phyloP scores from a whole-genome alignment of 257 asterid genomes.

The Solanum corneliomulleri region DNA sequence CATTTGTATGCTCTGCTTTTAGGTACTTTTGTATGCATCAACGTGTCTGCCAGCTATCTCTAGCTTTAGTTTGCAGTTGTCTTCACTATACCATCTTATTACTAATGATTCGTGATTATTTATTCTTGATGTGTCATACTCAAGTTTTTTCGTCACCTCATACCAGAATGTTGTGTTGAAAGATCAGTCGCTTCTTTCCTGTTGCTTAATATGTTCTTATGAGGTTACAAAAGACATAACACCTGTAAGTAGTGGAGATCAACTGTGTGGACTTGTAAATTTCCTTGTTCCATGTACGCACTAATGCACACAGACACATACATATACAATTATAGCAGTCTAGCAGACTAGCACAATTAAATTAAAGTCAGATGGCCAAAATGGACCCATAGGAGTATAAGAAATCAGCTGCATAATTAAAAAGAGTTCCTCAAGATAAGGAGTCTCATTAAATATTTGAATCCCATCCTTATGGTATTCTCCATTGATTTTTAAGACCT shows the following conservation, averaged over 20 bases:
- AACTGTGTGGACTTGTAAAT: neutral
- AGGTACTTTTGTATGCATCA: neutral
- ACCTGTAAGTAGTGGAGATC: neutral
- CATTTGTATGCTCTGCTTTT: neutral
- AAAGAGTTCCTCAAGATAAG: neutral
- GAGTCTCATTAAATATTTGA: neutral
- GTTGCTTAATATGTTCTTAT: neutral
- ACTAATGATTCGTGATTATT: neutral
- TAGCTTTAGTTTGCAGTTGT: neutral
- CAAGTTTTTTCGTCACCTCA: neutral
- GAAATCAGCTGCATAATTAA: neutral
- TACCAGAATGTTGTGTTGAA: neutral
- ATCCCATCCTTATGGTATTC: neutral
- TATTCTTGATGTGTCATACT: neutral
- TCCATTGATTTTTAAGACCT: neutral
- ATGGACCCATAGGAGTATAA: neutral
- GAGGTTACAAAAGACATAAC: neutral
- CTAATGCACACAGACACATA: neutral
- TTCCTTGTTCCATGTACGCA: neutral
- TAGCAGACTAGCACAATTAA: neutral
- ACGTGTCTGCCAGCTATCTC: neutral
- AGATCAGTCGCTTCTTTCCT: neutral
- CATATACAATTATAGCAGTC: neutral
- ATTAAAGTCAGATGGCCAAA: neutral
- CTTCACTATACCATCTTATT: neutral